Evolutionary conservation across 148 eudicot species (phyloP), one percentile per base, ranked within the genome.

Genomic region (Gaultheria prostrata): DNA sequence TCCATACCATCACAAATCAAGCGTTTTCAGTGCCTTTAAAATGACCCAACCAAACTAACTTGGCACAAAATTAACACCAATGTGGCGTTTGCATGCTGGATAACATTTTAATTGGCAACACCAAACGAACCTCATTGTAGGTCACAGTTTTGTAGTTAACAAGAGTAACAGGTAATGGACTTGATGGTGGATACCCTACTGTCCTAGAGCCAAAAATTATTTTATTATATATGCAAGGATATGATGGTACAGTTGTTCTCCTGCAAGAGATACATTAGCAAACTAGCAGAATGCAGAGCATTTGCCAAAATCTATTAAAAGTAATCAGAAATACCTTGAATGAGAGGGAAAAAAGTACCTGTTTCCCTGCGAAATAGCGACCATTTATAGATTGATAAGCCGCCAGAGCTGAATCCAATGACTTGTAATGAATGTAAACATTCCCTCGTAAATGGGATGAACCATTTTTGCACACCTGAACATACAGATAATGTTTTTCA

Each of bases 351-450:
- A 76, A 8, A n/a, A 83, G 26, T 85, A 94, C 98, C 98, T 91
- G 97, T 86, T 96, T 96, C 59, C 98, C 98, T 80, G 98, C 98
- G 86, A 96, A 96, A 88, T 88, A 96, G 54, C 98, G 98, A 81
- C 95, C 98, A 86, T 96, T 94, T 61, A 91, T 88, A 70, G 97
- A 90, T 50, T 90, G 91, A 88, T 90, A 90, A 72, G 98, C 98
- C 75, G 88, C 90, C 82, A 90, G 83, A 83, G 98, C 95, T 46
- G 98, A 92, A 83, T 93, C 98, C 90, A 94, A 76, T 46, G 91
- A 89, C 87, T 89, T 90, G 56, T 94, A 96, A 84, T 96, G 98
- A 67, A 94, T 98, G 85, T 96, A 96, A 28, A 96, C 94, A 87
- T 96, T 96, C 83, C 98, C 98, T 82, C 98, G 95, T 89, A 96